phyloP scores from a whole-genome alignment of 2,329 filamentous ascomycete species.

The Colletotrichum spinosum region DNA sequence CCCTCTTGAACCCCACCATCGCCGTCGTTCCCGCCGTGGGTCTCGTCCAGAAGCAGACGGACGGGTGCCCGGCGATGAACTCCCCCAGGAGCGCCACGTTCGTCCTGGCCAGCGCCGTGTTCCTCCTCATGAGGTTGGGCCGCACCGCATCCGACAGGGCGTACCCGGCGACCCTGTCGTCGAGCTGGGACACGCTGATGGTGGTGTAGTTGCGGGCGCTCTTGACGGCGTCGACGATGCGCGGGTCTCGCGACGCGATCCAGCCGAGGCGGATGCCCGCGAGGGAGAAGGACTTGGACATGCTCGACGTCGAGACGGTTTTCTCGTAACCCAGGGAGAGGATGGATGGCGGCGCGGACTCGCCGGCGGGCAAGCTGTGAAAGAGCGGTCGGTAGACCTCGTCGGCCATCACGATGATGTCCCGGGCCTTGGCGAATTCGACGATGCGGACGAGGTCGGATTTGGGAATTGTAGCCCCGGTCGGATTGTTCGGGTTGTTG shows the following conservation, averaged over 20 bases:
- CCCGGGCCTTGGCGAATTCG: constrained; percentile 69
- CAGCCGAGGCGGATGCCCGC: constrained; percentile 86
- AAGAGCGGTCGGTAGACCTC: constrained; percentile 89
- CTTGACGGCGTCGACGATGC: constrained; percentile 73
- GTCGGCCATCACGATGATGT: constrained; percentile 77
- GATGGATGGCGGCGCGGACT: constrained; percentile 70
- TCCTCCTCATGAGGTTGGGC: constrained; percentile 61
- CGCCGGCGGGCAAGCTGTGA: constrained; percentile 68
- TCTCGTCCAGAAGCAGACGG: constrained; percentile 76
- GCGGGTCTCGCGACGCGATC: constrained; percentile 74
- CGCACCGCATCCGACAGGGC: constrained; percentile 68
- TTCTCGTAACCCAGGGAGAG: constrained; percentile 79
- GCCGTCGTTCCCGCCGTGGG: constrained; percentile 84
- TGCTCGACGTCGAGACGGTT: constrained; percentile 81
- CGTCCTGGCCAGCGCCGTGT: constrained; percentile 73
- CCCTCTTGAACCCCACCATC: constrained; percentile 75
- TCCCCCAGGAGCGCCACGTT: constrained; percentile 74
- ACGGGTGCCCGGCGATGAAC: constrained; percentile 74
- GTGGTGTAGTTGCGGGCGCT: constrained; percentile 83
- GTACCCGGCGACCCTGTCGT: constrained; percentile 81
- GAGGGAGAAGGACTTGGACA: constrained; percentile 87
- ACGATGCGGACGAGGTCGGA: constrained; percentile 71
- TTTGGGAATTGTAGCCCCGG: constrained; percentile 75
- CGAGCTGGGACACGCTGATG: constrained; percentile 84
- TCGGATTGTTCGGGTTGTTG: constrained; percentile 88